phyloP scores from a whole-genome alignment of 176 grass and related monocot species.

The Aegilops tauschii region DNA sequence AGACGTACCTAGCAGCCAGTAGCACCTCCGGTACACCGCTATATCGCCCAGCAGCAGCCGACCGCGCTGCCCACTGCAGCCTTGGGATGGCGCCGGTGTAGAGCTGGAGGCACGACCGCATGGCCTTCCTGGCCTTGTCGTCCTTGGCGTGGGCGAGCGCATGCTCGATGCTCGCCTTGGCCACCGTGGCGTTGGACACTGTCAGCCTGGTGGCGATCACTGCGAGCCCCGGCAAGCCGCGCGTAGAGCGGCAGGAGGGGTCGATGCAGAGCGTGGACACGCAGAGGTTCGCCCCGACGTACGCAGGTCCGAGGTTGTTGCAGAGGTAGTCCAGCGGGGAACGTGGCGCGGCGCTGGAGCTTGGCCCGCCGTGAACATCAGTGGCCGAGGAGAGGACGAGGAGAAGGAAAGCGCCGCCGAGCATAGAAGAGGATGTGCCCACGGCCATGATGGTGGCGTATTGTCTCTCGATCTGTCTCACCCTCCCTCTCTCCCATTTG shows the following conservation, averaged over 20 bases:
- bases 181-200: slow-evolving; percentile 4
- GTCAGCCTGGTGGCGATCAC: slow-evolving; percentile 16
- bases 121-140: neutral
- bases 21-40: slow-evolving; percentile 4
- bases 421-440: too few relatives aligned
- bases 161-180: neutral
- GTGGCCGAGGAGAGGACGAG: too few relatives aligned
- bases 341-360: too few relatives aligned
- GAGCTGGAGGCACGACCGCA: slow-evolving; percentile 28
- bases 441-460: too few relatives aligned
- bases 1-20: neutral
- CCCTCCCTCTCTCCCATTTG: too few relatives aligned
- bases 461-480: too few relatives aligned
- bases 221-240: neutral
- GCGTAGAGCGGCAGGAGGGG: slow-evolving; percentile 8
- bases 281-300: slow-evolving; percentile 16
- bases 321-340: slow-evolving; percentile 14
- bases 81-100: slow-evolving; percentile 16
- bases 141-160: neutral
- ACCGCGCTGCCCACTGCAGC: slow-evolving; percentile 4
- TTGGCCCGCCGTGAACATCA: too few relatives aligned
- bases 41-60: neutral
- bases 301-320: slow-evolving; percentile 2
- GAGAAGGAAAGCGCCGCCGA: too few relatives aligned
- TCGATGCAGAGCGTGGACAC: neutral